Evolutionary conservation across 2,329 filamentous ascomycete genomes (phyloP).

Genomic region (Verticillium tricorpus): DNA sequence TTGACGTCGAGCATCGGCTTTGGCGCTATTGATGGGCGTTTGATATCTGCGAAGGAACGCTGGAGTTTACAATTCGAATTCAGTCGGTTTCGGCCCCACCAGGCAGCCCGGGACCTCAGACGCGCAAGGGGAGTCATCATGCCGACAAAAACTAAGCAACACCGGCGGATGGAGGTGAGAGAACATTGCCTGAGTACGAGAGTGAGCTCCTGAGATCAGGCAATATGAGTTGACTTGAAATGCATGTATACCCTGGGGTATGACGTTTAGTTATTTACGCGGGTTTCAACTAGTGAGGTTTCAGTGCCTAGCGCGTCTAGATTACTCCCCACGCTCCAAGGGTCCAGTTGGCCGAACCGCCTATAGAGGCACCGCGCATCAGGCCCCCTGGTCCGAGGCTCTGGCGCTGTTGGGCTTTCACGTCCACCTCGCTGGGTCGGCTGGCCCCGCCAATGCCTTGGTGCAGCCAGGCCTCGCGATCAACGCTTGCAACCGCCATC

Average conservation of each 20-base stretch:
- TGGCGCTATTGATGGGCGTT: conserved; percentile 66
- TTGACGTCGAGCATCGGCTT: conserved; percentile 79
- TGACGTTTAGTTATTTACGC: neutral
- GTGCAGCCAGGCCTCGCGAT: conserved; percentile 66
- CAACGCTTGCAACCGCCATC: conserved; percentile 63
- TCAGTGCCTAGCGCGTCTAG: conserved; percentile 15
- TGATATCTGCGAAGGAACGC: conserved; percentile 17
- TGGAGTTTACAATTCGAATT: neutral
- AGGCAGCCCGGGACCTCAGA: neutral
- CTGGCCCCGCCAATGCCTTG: conserved; percentile 61
- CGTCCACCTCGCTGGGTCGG: conserved; percentile 53
- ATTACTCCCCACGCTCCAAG: conserved; percentile 57
- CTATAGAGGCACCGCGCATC: conserved; percentile 29
- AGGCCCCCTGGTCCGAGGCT: conserved; percentile 54
- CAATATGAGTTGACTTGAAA: neutral
- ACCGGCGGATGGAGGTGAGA: neutral
- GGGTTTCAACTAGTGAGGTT: neutral
- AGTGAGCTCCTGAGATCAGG: neutral
- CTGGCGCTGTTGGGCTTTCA: conserved; percentile 55
- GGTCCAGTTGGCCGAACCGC: conserved; percentile 51
- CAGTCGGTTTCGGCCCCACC: neutral
- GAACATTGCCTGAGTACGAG: neutral
- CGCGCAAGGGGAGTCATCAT: neutral
- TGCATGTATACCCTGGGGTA: neutral
- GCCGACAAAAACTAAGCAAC: neutral